These are phyloP conservation scores for Chalaropsis ovoidea DNA, from an alignment of 2,329 filamentous ascomycete species.

Conservation along the genomic window DNA sequence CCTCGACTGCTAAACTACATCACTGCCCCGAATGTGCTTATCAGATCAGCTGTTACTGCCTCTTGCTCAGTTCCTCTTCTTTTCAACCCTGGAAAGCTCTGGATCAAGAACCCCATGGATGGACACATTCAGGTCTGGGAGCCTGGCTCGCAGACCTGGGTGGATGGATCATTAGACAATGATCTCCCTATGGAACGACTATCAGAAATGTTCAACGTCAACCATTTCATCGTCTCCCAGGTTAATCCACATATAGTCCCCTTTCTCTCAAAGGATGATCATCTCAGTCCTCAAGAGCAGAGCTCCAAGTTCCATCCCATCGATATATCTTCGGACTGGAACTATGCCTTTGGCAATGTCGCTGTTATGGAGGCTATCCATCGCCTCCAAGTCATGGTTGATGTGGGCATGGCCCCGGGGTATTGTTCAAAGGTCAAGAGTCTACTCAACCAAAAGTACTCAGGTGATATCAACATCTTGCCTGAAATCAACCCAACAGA, in stretches of 20 bases:
- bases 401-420: conserved; percentile 71
- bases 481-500: conserved; percentile 67
- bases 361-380: conserved; percentile 73
- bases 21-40: conserved; percentile 85
- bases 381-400: conserved; percentile 67
- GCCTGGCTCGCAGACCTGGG: conserved; percentile 73
- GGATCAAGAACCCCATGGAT: conserved; percentile 76
- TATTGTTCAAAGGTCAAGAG: conserved; percentile 67
- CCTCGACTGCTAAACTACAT: conserved; percentile 84
- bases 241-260: conserved; percentile 91
- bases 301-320: not conserved
- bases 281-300: conserved; percentile 34
- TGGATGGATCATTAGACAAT: conserved; percentile 90
- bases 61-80: conserved; percentile 87
- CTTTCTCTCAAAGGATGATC: conserved; percentile 68
- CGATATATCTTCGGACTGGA: conserved; percentile 40
- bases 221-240: conserved; percentile 95
- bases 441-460: conserved; percentile 81
- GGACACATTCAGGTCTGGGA: conserved; percentile 75
- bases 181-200: conserved; percentile 84
- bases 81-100: conserved; percentile 66
- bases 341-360: conserved; percentile 58
- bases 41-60: conserved; percentile 93
- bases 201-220: conserved; percentile 94
- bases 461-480: conserved; percentile 88